phyloP scores from a whole-genome alignment of 768 basidiomycete genomes.

The Rhizopogon vulgaris region DNA sequence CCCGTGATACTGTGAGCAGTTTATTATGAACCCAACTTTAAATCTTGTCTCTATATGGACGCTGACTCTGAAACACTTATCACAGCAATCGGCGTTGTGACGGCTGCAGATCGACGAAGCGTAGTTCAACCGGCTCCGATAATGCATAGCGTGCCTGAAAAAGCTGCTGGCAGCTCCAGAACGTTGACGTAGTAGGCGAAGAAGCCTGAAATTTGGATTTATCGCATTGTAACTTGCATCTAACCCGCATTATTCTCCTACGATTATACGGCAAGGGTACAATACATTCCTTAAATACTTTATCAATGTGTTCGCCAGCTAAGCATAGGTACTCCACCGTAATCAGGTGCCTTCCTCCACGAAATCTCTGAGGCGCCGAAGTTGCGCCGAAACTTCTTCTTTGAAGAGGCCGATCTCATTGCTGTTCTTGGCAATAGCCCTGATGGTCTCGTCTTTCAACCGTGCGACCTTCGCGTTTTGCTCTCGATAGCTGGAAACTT shows the following conservation, averaged over 20 bases:
- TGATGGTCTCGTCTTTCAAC: constrained; percentile 72
- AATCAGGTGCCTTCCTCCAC: constrained; percentile 45
- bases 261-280: neutral
- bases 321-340: neutral
- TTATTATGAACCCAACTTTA: too few relatives aligned
- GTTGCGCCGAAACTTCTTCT: constrained; percentile 65
- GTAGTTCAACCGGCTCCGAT: too few relatives aligned
- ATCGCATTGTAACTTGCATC: neutral
- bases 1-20: too few relatives aligned
- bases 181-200: too few relatives aligned
- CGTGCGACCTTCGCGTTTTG: constrained; percentile 71
- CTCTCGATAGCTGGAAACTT: constrained; percentile 59
- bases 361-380: constrained; percentile 63
- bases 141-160: too few relatives aligned
- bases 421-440: constrained; percentile 78
- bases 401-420: constrained; percentile 82
- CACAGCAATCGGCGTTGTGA: too few relatives aligned
- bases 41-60: too few relatives aligned
- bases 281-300: neutral
- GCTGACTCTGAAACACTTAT: too few relatives aligned
- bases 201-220: neutral
- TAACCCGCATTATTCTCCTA: neutral
- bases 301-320: neutral
- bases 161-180: too few relatives aligned
- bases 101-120: too few relatives aligned